A percentile compares a stretch with the other conserved stretches of the same genome.
These are phyloP conservation scores for Diversispora eburnea DNA, from an alignment of 192 early-diverging fungal species.

Conservation along the genomic window DNA sequence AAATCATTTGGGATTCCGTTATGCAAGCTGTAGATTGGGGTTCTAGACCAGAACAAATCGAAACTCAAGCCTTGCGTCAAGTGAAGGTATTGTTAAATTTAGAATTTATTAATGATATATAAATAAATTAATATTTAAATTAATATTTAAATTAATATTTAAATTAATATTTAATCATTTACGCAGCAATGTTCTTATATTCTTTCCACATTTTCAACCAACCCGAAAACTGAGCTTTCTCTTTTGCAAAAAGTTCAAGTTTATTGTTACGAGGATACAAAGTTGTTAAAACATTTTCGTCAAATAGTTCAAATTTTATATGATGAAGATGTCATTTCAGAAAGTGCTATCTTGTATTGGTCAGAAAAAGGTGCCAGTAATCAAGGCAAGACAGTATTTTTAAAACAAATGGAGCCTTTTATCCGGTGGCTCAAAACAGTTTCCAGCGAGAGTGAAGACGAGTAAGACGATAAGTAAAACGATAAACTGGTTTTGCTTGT, in stretches of 20 bases:
- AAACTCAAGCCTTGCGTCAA: slow-evolving; percentile 62
- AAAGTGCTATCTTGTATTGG: slow-evolving; percentile 93
- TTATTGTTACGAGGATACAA: slow-evolving; percentile 83
- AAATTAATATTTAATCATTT: not conserved
- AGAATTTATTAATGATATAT: slow-evolving; percentile 28
- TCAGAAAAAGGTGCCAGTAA: slow-evolving; percentile 82
- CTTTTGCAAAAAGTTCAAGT: slow-evolving; percentile 84
- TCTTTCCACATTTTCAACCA: slow-evolving; percentile 70
- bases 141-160: slow-evolving; percentile 1
- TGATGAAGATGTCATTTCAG: slow-evolving; percentile 86
- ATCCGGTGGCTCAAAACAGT: slow-evolving; percentile 75
- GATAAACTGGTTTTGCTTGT: not conserved
- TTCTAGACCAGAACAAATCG: slow-evolving; percentile 80
- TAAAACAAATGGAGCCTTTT: slow-evolving; percentile 93
- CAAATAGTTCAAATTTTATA: slow-evolving; percentile 80
- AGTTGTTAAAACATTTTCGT: slow-evolving; percentile 83
- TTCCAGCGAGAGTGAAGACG: slow-evolving; percentile 65
- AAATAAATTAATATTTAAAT: slow-evolving; percentile 3
- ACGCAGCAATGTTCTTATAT: slow-evolving; percentile 68
- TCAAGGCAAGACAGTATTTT: slow-evolving; percentile 84
- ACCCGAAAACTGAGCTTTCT: slow-evolving; percentile 80
- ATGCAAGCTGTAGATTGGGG: slow-evolving; percentile 77
- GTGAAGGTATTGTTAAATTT: slow-evolving; percentile 45
- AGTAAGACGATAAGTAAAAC: slow-evolving; percentile 24
- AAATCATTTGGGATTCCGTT: slow-evolving; percentile 80